These are phyloP conservation scores for Pichia heedii DNA, from an alignment of 805 yeast species.

Conservation along the genomic window DNA sequence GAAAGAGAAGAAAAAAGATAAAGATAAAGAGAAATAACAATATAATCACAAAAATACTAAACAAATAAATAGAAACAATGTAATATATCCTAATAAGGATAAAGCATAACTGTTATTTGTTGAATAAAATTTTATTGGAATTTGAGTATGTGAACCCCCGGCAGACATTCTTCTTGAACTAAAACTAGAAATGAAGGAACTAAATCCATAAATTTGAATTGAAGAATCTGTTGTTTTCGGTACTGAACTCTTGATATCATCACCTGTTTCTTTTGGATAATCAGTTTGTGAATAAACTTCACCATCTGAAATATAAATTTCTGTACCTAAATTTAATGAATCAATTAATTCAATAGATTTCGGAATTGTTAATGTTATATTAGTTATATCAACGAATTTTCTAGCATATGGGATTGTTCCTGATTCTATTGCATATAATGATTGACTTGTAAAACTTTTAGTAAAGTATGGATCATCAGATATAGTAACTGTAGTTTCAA, in stretches of 20 bases:
- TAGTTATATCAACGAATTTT: conserved; percentile 17
- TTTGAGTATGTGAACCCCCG: conserved; percentile 1
- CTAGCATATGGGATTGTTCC: conserved; percentile 27
- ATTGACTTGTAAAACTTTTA: neutral
- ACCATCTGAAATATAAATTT: conserved; percentile 23
- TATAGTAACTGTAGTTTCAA: neutral
- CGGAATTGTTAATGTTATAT: conserved; percentile 23
- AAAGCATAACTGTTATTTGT: neutral
- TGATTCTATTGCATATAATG: conserved; percentile 17
- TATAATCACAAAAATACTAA: neutral
- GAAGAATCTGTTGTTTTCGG: neutral
- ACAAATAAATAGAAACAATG: neutral
- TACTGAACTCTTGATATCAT: neutral
- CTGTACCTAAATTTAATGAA: conserved; percentile 9
- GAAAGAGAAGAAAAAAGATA: too few species aligned
- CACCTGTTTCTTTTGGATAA: neutral
- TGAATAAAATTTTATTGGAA: neutral
- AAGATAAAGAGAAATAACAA: neutral
- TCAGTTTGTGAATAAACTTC: conserved; percentile 20
- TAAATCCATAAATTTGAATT: conserved; percentile 9
- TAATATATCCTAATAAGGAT: neutral
- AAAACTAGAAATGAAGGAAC: conserved; percentile 7
- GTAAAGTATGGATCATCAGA: conserved; percentile 2
- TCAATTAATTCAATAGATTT: conserved; percentile 11
- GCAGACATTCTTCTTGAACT: neutral